Percentiles rank a stretch among this genome's conserved stretches.
These are phyloP conservation scores for Urostyla sp. DNA, from an alignment of 73 alveolate species.

Conservation along the genomic window DNA sequence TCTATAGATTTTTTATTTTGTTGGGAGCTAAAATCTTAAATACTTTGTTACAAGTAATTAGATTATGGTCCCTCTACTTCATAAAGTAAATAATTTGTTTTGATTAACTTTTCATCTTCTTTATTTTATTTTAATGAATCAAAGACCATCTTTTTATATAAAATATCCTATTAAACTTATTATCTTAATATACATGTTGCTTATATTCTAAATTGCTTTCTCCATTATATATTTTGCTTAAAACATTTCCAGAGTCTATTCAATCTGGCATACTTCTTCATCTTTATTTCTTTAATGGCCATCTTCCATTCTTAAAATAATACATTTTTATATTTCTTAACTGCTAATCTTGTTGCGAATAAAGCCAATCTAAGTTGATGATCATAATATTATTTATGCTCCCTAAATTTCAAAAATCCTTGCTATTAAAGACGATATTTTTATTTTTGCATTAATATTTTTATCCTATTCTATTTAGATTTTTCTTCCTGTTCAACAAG, in stretches of 20 bases:
- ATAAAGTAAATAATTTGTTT: neutral
- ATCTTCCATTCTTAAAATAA: slow-evolving; percentile 5
- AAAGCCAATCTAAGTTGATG: neutral
- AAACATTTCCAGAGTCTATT: slow-evolving; percentile 1
- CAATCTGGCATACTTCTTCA: neutral
- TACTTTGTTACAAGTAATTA: neutral
- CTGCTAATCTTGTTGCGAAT: slow-evolving; percentile 12
- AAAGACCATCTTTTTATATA: slow-evolving; percentile 12
- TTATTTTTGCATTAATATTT: neutral
- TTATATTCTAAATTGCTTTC: slow-evolving; percentile 29
- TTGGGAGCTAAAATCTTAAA: neutral
- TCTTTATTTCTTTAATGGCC: slow-evolving; percentile 15
- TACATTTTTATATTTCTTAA: neutral
- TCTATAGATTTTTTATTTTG: neutral
- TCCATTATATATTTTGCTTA: neutral
- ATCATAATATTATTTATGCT: slow-evolving; percentile 4
- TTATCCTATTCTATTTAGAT: neutral
- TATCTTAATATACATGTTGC: slow-evolving; percentile 21
- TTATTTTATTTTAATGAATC: slow-evolving; percentile 27
- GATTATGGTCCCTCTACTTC: slow-evolving; percentile 25
- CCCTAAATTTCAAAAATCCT: slow-evolving; percentile 11
- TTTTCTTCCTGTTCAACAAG: neutral
- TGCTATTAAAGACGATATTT: neutral
- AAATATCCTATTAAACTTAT: neutral
- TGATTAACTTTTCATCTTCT: slow-evolving; percentile 2